A percentile compares a stretch with the other conserved stretches of the same genome.
These are phyloP conservation scores for Backusella mclennaniae DNA, from an alignment of 192 early-diverging fungal species.

Conservation along the genomic window DNA sequence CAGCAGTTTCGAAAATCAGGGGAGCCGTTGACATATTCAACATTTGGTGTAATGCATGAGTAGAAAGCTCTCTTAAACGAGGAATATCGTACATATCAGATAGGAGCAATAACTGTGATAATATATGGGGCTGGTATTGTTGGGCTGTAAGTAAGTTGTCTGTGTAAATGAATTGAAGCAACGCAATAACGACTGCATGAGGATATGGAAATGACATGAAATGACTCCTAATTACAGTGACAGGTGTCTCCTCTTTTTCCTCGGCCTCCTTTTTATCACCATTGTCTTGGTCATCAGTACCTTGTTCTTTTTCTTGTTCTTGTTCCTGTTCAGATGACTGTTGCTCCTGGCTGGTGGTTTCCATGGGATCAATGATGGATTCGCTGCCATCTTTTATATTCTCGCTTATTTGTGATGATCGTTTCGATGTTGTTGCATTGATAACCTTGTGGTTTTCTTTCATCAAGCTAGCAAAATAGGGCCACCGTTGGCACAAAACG, in stretches of 20 bases:
- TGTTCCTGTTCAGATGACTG: not conserved
- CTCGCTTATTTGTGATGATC: not conserved
- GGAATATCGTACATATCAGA: conserved; percentile 67
- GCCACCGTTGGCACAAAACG: conserved; percentile 54
- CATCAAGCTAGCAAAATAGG: conserved; percentile 49
- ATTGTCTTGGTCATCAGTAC: not conserved
- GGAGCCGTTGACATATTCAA: conserved; percentile 63
- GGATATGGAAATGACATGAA: conserved; percentile 46
- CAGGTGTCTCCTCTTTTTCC: not conserved
- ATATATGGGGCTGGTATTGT: conserved; percentile 63
- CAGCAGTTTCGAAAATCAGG: conserved; percentile 65
- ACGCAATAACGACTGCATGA: conserved; percentile 51
- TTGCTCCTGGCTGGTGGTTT: not conserved
- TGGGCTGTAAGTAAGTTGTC: conserved; percentile 64
- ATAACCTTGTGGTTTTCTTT: conserved; percentile 13
- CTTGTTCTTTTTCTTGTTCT: not conserved
- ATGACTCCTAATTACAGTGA: conserved; percentile 21
- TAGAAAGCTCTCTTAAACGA: conserved; percentile 51
- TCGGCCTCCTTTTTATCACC: not conserved
- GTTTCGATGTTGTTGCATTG: not conserved
- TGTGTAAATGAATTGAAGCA: conserved; percentile 70
- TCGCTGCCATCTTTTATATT: not conserved
- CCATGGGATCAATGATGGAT: not conserved
- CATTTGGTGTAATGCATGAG: conserved; percentile 61
- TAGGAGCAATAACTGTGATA: conserved; percentile 60